phyloP scores from a whole-genome alignment of 495 filamentous ascomycete genomes.

The Cercophora scortea region DNA sequence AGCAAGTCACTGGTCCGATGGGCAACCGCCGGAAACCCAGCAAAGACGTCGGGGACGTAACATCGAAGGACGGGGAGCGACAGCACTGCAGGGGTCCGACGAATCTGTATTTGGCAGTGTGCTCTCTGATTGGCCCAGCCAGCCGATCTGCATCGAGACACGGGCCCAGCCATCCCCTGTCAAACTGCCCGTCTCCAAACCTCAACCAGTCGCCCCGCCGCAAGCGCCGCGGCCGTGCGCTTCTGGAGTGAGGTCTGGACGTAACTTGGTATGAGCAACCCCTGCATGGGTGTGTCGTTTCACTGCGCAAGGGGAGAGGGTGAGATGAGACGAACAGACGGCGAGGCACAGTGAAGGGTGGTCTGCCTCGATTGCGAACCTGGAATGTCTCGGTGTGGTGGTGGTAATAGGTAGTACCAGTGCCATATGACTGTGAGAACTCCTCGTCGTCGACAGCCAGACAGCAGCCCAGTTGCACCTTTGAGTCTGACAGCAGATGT shows the following conservation, averaged over 20 bases:
- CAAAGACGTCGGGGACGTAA: not conserved
- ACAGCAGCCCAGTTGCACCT: too few relatives aligned
- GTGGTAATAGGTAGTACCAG: too few relatives aligned
- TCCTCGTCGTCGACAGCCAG: too few relatives aligned
- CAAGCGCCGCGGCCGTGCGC: constrained; percentile 17
- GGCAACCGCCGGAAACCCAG: constrained; percentile 5
- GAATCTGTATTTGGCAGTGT: constrained; percentile 9
- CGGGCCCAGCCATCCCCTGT: not conserved
- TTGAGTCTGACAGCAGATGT: too few relatives aligned
- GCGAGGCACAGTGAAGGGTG: too few relatives aligned
- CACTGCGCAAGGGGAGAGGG: too few relatives aligned
- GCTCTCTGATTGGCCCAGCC: constrained; percentile 11
- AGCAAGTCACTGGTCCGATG: constrained; percentile 1
- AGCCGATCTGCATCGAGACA: constrained; percentile 15
- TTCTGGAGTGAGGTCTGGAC: not conserved
- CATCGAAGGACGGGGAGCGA: not conserved
- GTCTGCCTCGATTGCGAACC: too few relatives aligned
- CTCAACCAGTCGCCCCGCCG: constrained; percentile 4
- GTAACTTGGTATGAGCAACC: too few relatives aligned
- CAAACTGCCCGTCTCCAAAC: not conserved
- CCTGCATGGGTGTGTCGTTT: too few relatives aligned
- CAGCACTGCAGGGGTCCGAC: not conserved
- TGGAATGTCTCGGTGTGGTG: too few relatives aligned
- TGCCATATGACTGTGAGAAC: too few relatives aligned
- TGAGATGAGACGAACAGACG: too few relatives aligned